Evolutionary conservation across 129 eudicot species (phyloP), one percentile per base, ranked within the genome.

Genomic region (Saussurea involucrata): DNA sequence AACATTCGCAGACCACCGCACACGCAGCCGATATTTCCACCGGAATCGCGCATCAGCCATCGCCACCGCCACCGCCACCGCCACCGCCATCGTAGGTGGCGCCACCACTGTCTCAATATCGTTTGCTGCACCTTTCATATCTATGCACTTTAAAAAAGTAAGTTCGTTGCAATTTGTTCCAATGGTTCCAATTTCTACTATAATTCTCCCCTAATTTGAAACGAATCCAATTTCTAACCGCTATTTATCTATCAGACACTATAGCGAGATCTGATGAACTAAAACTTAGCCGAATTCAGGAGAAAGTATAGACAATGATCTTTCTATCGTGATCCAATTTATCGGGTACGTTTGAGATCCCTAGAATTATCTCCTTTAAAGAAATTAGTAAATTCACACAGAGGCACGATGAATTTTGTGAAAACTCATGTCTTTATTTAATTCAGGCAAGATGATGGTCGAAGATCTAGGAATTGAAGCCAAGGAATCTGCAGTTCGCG

Each of bases 381-480:
- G 40, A 34, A 22, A 24, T 40, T 74, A 74, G 70, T 74, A 24
- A 63, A 74, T 61, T 74, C 63, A 74, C 61, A 36, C 60, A 61
- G 11, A 20, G 58, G 24, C 10, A 24, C 1, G 22, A 13, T 28
- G 29, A 66, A 1, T 9, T 53, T 22, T 10, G 46, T 24, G 63
- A 49, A 49, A 46, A 46, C 20, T 5, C 5, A 28, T 31, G 22
- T 57, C 4, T 57, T 44, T 33, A 15, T 66, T 49, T 42, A 18
- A 36, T 31, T 6, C 64, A 44, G 63, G 70, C 36, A 88, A 86
- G 85, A 93, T 94, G 97, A 95, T 95, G 94, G 97, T 83, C 18
- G 97, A 95, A 67, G 97, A 90, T 89, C 92, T 95, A 12, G 99
- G 97, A 33, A 85, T 95, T 31, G 99, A 95, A 76, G 99, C 99